These are phyloP conservation scores for Cenchrus purpureus DNA, from an alignment of 176 grass and related monocot genomes.

Conservation along the genomic window DNA sequence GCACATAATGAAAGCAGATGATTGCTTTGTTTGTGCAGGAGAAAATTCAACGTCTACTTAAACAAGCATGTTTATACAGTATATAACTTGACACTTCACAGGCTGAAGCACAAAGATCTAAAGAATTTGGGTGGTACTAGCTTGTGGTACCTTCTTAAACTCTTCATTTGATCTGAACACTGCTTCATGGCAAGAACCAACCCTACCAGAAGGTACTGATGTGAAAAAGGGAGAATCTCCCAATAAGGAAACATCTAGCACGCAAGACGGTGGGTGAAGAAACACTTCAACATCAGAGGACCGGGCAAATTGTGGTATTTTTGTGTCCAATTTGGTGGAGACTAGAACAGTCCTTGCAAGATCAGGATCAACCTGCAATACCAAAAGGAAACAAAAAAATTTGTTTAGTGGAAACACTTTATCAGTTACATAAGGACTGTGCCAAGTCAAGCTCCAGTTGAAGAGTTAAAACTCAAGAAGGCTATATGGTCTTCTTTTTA, in stretches of 20 bases:
- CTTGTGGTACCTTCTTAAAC: constrained; percentile 74
- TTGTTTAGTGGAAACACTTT: constrained; percentile 10
- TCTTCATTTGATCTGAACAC: constrained; percentile 90
- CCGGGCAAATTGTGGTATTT: constrained; percentile 88
- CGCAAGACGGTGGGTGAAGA: constrained; percentile 75
- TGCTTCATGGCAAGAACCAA: constrained; percentile 82
- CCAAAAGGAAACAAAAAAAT: constrained; percentile 20
- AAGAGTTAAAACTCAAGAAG: constrained; percentile 5
- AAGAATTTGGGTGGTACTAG: background rate
- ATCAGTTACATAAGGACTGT: constrained; percentile 6
- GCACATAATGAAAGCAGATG: constrained; percentile 11
- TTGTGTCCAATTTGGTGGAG: constrained; percentile 94
- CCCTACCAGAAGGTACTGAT: constrained; percentile 94
- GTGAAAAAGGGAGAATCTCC: constrained; percentile 93
- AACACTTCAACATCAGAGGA: constrained; percentile 98
- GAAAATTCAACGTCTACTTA: background rate
- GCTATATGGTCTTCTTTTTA: constrained; percentile 1
- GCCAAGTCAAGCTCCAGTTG: background rate
- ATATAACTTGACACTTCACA: constrained; percentile 24
- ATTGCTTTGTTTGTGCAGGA: background rate
- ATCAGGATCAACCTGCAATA: constrained; percentile 84
- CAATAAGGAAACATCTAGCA: constrained; percentile 79
- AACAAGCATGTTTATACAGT: constrained; percentile 22
- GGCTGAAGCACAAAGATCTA: constrained; percentile 10
- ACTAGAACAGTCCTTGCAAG: constrained; percentile 92